These are phyloP conservation scores for Omphalotus olearius DNA, from an alignment of 1,284 basidiomycete species.

Conservation along the genomic window DNA sequence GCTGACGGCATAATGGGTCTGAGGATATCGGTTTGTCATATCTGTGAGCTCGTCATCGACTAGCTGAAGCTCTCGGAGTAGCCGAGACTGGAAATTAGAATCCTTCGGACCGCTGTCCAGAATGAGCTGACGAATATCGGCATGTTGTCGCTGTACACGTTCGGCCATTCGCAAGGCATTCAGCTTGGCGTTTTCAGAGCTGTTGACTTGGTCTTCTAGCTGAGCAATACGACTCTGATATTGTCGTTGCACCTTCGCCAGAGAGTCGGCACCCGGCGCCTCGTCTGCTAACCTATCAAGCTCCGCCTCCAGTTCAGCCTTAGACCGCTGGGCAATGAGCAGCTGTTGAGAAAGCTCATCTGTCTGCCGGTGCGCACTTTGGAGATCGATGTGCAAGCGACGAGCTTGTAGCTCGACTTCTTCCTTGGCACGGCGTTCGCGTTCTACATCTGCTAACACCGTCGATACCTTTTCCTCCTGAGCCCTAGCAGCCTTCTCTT, in stretches of 20 bases:
- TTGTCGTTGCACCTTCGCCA: conserved; percentile 58
- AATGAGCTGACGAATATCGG: conserved; percentile 64
- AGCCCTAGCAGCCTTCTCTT: conserved; percentile 60
- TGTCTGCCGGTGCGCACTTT: conserved; percentile 46
- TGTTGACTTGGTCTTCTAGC: conserved; percentile 61
- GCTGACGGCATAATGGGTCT: conserved; percentile 23
- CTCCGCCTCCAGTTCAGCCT: conserved; percentile 65
- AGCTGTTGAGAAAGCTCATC: conserved; percentile 53
- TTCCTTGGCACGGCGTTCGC: conserved; percentile 61
- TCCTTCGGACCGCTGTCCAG: conserved; percentile 56
- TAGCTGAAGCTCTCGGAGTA: conserved; percentile 66
- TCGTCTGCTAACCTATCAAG: conserved; percentile 65
- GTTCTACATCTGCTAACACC: conserved; percentile 57
- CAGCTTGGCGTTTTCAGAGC: conserved; percentile 45
- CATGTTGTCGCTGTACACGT: conserved; percentile 64
- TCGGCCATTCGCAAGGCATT: conserved; percentile 56
- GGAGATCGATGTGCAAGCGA: conserved; percentile 58
- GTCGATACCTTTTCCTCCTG: conserved; percentile 57
- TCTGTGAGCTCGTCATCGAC: conserved; percentile 64
- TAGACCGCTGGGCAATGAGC: conserved; percentile 50
- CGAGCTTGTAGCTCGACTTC: conserved; percentile 56
- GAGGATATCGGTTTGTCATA: conserved; percentile 30
- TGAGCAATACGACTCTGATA: conserved; percentile 64
- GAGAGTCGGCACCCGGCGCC: conserved; percentile 47
- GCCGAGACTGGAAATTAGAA: conserved; percentile 56